Percentiles rank a stretch among this genome's conserved stretches.
Conservation (phyloP, 176 grass and related monocot species). For the Urochloa ruziziensis region DNA sequence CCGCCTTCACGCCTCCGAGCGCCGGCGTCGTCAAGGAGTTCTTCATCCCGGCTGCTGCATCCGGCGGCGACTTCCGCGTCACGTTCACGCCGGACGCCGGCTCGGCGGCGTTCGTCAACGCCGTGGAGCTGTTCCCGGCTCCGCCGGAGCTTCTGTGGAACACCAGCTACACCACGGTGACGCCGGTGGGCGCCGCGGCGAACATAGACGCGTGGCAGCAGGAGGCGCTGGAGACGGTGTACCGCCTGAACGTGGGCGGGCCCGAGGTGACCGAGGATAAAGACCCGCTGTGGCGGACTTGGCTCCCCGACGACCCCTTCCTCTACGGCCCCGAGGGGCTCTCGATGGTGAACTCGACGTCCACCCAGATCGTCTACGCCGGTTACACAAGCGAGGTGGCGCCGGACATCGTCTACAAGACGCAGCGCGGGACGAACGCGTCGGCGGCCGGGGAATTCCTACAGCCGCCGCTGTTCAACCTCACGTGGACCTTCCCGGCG, state of each 20-base stretch:
- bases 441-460: not conserved
- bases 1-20: conserved; percentile 36
- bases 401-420: conserved; percentile 48
- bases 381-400: conserved; percentile 26
- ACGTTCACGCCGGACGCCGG: conserved; percentile 21
- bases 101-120: conserved; percentile 48
- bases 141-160: conserved; percentile 38
- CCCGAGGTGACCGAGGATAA: conserved; percentile 27
- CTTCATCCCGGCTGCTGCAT: conserved; percentile 31
- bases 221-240: conserved; percentile 46
- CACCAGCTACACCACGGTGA: accelerated
- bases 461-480: conserved; percentile 16
- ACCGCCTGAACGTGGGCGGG: conserved; percentile 71
- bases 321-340: not conserved
- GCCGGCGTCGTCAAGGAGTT: conserved; percentile 58
- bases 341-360: not conserved
- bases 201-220: not conserved
- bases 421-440: conserved; percentile 34
- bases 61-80: conserved; percentile 23
- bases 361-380: not conserved
- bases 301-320: conserved; percentile 56
- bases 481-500: conserved; percentile 61
- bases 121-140: conserved; percentile 58
- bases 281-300: conserved; percentile 66
- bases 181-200: not conserved